These are phyloP conservation scores for Entomophthora muscae DNA, from an alignment of 371 early-diverging fungal genomes.

Conservation along the genomic window DNA sequence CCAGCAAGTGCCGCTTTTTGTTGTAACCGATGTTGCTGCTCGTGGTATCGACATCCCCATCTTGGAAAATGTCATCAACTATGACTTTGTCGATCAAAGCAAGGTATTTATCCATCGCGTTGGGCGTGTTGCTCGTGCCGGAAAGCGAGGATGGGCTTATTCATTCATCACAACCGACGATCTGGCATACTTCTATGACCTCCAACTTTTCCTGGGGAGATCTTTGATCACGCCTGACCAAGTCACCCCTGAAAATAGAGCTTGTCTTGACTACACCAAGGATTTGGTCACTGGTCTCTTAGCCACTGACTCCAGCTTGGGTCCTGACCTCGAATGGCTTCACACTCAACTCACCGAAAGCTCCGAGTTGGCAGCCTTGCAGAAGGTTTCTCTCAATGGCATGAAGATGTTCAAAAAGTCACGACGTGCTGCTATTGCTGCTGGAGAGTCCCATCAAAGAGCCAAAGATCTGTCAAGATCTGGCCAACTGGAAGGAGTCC, in stretches of 20 bases:
- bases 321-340: constrained; percentile 55
- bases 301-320: constrained; percentile 36
- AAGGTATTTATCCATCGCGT: constrained; percentile 98
- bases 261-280: constrained; percentile 45
- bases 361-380: constrained; percentile 38
- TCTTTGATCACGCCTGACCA: constrained; percentile 36
- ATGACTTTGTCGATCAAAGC: constrained; percentile 82
- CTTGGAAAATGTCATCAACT: constrained; percentile 93
- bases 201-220: constrained; percentile 77
- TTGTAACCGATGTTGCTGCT: constrained; percentile 98
- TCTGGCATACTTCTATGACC: constrained; percentile 76
- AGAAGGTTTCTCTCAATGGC: constrained; percentile 56
- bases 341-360: constrained; percentile 31
- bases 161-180: constrained; percentile 73
- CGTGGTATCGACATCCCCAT: constrained; percentile 99
- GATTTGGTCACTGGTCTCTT: constrained; percentile 67
- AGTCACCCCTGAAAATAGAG: background rate
- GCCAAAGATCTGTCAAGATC: constrained; percentile 59
- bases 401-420: constrained; percentile 72
- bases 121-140: constrained; percentile 95
- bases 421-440: constrained; percentile 61
- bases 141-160: constrained; percentile 82
- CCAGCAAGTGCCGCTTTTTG: constrained; percentile 57
- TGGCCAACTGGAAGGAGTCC: constrained; percentile 40
- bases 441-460: constrained; percentile 65